Conservation (phyloP, 2,329 filamentous ascomycete species). For the Amylocarpus encephaloides region DNA sequence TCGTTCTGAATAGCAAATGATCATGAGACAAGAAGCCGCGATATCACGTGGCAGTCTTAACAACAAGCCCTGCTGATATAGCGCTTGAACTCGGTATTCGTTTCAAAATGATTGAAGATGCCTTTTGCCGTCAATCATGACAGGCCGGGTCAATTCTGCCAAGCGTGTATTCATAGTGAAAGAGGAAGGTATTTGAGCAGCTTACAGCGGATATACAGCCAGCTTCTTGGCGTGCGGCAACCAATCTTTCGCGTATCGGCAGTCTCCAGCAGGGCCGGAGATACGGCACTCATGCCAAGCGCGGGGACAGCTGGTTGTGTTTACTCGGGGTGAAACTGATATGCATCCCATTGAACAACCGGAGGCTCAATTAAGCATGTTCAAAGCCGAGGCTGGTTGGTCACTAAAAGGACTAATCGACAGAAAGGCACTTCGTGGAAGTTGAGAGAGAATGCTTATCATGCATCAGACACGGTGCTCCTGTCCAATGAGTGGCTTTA, state of each 20-base stretch:
- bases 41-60: background rate
- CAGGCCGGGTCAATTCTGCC: background rate
- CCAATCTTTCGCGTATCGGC: constrained; percentile 1
- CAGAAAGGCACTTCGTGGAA: background rate
- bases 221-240: background rate
- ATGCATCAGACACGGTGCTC: background rate
- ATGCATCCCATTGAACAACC: background rate
- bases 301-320: background rate
- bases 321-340: background rate
- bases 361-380: background rate
- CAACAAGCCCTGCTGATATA: background rate
- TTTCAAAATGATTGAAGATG: background rate
- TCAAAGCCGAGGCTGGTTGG: constrained; percentile 1
- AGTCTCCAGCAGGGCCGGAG: background rate
- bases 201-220: no score
- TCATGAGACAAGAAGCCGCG: no score
- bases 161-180: background rate
- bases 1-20: no score
- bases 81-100: background rate
- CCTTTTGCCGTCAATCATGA: background rate
- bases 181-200: background rate
- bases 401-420: background rate
- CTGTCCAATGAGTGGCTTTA: background rate
- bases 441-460: constrained; percentile 1
- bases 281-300: background rate